Evolutionary conservation across 768 basidiomycete species (phyloP), one percentile per base, ranked within the genome.

Genomic region (Trametes elegans): DNA sequence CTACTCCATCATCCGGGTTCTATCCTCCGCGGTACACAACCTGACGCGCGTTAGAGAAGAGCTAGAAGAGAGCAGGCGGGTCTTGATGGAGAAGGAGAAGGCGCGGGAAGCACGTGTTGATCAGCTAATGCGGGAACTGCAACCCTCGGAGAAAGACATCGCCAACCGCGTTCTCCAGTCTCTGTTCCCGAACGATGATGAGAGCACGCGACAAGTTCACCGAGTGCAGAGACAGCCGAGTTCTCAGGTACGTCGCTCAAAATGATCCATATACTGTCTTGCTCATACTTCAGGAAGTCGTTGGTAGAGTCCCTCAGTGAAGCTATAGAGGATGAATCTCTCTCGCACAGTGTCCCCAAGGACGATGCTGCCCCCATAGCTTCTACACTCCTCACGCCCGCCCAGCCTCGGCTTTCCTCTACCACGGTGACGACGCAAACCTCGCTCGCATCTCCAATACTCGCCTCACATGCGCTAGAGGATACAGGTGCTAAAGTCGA

Each of bases 161-260:
- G 88, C 87, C 3, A 76, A 74, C 53, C 80, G 83, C 45, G 79
- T 92, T 27, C 72, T 90, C 19, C 81, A 85, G 57, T 79, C 83
- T 0, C 70, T 90, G 32, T 90, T 88, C 54, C 69, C 73, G 0
- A 73, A 78, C 34, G 74, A 76, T 31, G 72, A 78, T 19, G 76
- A 77, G 58, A 64, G 58, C 9, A 68, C 68, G 14, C 81, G 81
- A 55, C 66, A 71, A 18, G 78, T 90, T 8, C 57, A 48, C 27
- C 47, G 52, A 0, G 36, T 59, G 11, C 71, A 76, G 47, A 75
- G 80, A 53, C 79, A 80, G 58, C 80, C 79, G 57, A 88, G 87
- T 64, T 71, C 78, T 34, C 66, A 79, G 68, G 88, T 88, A 60
- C 50, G 83, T 67, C 1, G 13, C 47, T 19, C 26, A 27, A 13